Conservation (phyloP, 164 flowering plant genomes). For the Aristolochia fimbriata region DNA sequence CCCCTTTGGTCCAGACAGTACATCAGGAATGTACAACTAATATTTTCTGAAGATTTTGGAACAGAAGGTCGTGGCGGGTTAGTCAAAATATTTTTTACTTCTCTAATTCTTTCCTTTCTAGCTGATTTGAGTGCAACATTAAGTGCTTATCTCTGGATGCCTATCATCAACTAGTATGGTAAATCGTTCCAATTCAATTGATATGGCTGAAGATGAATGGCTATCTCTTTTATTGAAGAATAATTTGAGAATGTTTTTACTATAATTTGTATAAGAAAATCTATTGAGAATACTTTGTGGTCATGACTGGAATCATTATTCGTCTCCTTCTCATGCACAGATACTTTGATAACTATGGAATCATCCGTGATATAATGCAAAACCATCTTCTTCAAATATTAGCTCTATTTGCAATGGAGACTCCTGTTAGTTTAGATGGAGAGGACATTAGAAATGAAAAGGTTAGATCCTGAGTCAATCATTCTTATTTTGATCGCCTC, state of each 20-base stretch:
- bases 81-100: conserved; percentile 8
- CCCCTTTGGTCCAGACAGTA: conserved; percentile 83
- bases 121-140: no score
- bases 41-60: conserved; percentile 88
- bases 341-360: conserved; percentile 74
- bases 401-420: conserved; percentile 88
- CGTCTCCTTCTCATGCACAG: conserved; percentile 21
- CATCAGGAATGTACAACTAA: conserved; percentile 80
- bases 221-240: neutral
- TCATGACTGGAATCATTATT: neutral
- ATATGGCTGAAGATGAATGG: neutral
- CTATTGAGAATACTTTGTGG: neutral
- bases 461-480: conserved; percentile 27
- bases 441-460: conserved; percentile 91
- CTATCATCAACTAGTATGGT: no score
- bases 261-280: no score
- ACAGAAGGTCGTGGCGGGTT: conserved; percentile 88
- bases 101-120: no score
- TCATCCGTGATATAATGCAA: conserved; percentile 89
- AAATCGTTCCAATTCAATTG: neutral
- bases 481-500: no score
- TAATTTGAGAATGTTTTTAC: no score
- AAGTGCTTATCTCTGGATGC: no score
- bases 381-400: conserved; percentile 84
- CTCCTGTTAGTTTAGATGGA: conserved; percentile 88